phyloP scores from a whole-genome alignment of 176 grass and related monocot genomes.

The Bothriochloa decipiens region DNA sequence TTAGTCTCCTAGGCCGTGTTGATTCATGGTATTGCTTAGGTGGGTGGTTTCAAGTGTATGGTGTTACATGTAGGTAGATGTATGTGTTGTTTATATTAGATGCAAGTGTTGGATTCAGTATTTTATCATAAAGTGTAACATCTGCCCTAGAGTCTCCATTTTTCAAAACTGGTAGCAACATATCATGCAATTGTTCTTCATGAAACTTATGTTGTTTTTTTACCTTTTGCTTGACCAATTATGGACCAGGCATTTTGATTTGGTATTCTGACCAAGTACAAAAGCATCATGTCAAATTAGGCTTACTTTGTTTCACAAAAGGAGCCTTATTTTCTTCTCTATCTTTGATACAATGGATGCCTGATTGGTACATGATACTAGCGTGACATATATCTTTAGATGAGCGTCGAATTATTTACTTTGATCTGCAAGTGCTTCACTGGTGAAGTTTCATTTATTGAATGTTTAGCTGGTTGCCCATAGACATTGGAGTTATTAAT shows the following conservation, averaged over 20 bases:
- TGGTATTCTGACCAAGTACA: neutral
- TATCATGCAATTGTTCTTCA: neutral
- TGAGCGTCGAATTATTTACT: neutral
- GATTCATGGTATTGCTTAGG: slow-evolving; percentile 10
- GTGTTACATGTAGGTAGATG: too few species aligned
- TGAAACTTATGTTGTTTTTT: neutral
- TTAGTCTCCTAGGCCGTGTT: neutral
- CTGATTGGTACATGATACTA: neutral
- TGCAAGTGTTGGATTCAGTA: neutral
- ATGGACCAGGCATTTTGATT: neutral
- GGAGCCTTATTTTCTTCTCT: neutral
- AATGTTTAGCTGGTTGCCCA: neutral
- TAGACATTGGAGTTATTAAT: neutral
- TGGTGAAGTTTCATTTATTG: neutral
- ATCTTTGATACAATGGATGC: neutral
- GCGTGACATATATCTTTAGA: neutral
- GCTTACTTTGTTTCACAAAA: neutral
- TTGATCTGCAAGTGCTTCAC: neutral
- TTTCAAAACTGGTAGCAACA: neutral
- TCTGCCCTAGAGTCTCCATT: neutral
- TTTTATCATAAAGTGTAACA: neutral
- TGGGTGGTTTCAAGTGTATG: neutral
- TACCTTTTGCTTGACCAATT: neutral
- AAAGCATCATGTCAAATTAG: neutral
- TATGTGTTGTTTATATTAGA: neutral